Percentiles rank a stretch among this genome's conserved stretches.
phyloP scores from a whole-genome alignment of 2,329 filamentous ascomycete genomes.

The Apiospora pterosperma region DNA sequence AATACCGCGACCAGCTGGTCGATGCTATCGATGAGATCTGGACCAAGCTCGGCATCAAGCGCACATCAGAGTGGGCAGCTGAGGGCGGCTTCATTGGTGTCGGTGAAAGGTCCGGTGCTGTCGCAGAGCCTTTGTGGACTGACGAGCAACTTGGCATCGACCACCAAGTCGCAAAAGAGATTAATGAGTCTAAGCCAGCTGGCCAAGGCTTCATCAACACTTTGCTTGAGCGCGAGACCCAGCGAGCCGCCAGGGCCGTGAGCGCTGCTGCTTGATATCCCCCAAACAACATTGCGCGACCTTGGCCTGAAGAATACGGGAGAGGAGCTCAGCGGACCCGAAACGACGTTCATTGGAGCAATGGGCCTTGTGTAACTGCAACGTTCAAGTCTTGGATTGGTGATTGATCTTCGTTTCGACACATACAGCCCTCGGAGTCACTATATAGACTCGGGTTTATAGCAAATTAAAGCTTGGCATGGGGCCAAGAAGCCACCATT shows the following conservation, averaged over 20 bases:
- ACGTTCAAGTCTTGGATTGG: constrained; percentile 14
- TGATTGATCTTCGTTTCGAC: constrained; percentile 19
- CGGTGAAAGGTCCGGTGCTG: constrained; percentile 63
- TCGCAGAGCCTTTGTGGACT: constrained; percentile 80
- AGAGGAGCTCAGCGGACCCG: constrained; percentile 29
- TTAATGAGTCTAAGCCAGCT: constrained; percentile 43
- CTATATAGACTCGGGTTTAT: constrained; percentile 9
- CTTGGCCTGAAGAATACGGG: neutral
- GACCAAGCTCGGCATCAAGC: constrained; percentile 84
- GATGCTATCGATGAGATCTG: constrained; percentile 83
- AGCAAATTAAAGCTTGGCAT: constrained; percentile 12
- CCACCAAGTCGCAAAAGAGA: constrained; percentile 56
- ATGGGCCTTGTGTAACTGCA: constrained; percentile 14
- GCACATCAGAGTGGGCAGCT: constrained; percentile 86
- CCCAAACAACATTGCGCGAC: neutral
- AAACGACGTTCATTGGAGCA: constrained; percentile 30
- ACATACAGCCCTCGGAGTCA: neutral
- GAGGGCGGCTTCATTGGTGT: constrained; percentile 95
- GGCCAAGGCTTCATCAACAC: constrained; percentile 50
- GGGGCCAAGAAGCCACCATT: constrained; percentile 14
- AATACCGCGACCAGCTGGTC: constrained; percentile 83
- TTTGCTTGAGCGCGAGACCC: constrained; percentile 53
- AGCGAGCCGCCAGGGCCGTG: constrained; percentile 23
- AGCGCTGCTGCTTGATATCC: constrained; percentile 28
- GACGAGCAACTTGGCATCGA: constrained; percentile 80